Percentiles rank a stretch among this genome's conserved stretches.
phyloP scores from a whole-genome alignment of 2,329 filamentous ascomycete genomes.

The Harringtonia aguacate region DNA sequence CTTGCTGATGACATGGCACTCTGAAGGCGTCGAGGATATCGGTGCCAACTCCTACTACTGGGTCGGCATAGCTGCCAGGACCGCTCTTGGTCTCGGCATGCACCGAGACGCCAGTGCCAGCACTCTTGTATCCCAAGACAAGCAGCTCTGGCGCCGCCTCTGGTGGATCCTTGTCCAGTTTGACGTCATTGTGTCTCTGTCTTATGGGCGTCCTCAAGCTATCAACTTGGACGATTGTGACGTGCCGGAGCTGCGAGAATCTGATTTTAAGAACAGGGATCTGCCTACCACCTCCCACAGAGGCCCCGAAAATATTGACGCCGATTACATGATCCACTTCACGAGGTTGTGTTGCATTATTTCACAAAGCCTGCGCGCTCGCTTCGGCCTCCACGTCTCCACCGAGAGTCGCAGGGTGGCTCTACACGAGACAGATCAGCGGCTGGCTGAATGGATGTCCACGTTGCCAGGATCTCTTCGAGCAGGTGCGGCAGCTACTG shows the following conservation, averaged over 20 bases:
- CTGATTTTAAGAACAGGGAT: too few species aligned
- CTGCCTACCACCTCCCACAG: too few species aligned
- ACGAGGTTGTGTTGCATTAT: conserved; percentile 7
- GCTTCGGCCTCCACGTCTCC: conserved; percentile 5
- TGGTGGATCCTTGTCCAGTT: conserved; percentile 31
- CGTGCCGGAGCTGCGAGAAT: conserved; percentile 30
- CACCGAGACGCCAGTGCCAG: conserved; percentile 24
- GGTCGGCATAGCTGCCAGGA: conserved; percentile 40
- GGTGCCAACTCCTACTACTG: conserved; percentile 40
- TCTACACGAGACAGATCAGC: conserved; percentile 5
- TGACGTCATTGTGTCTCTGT: conserved; percentile 23
- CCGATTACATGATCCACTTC: neutral
- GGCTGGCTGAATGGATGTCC: conserved; percentile 7
- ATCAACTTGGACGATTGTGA: conserved; percentile 42
- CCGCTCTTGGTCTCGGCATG: conserved; percentile 44
- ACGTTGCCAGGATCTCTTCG: conserved; percentile 3
- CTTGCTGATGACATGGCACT: conserved; percentile 43
- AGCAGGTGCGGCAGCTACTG: neutral
- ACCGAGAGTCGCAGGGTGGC: conserved; percentile 1
- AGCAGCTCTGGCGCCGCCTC: conserved; percentile 24
- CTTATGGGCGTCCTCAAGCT: conserved; percentile 39
- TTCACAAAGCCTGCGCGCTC: conserved; percentile 3
- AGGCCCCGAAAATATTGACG: conserved; percentile 21
- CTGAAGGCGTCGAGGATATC: conserved; percentile 43
- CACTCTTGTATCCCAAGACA: conserved; percentile 19